A percentile compares a stretch with the other conserved stretches of the same genome.
These are phyloP conservation scores for Hippophae rhamnoides DNA, from an alignment of 306 rosid genomes.

Conservation along the genomic window DNA sequence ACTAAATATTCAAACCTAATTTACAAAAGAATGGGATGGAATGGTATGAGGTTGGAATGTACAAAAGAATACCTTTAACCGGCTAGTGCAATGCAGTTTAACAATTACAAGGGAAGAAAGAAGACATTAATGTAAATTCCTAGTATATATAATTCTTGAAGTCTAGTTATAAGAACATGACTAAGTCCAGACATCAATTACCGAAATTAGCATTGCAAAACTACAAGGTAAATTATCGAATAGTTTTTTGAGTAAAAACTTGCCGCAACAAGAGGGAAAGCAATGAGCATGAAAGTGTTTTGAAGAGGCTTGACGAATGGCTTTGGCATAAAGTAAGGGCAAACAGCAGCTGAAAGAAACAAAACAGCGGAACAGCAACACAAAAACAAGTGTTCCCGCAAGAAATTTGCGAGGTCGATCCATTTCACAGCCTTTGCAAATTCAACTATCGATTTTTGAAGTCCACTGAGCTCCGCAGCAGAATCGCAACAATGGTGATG, in stretches of 20 bases:
- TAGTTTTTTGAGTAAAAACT: not conserved
- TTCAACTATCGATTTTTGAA: constrained; percentile 52
- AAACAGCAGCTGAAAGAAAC: constrained; percentile 69
- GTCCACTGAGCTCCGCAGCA: constrained; percentile 35
- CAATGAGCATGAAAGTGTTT: constrained; percentile 51
- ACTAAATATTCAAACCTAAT: not conserved
- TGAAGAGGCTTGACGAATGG: constrained; percentile 54
- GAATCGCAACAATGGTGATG: constrained; percentile 32
- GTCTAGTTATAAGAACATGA: too few relatives aligned
- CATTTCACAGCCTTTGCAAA: constrained; percentile 74
- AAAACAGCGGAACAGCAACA: constrained; percentile 69
- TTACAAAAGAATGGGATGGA: not conserved
- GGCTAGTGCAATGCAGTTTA: too few relatives aligned
- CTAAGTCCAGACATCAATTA: not conserved
- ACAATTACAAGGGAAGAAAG: too few relatives aligned
- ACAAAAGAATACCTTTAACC: too few relatives aligned
- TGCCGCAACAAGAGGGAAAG: constrained; percentile 89
- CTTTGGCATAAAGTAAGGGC: constrained; percentile 67
- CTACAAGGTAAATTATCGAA: not conserved
- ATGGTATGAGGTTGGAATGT: too few relatives aligned
- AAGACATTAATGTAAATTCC: too few relatives aligned
- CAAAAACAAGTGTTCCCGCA: constrained; percentile 75
- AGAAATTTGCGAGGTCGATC: constrained; percentile 62
- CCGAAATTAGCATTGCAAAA: not conserved
- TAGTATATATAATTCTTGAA: too few relatives aligned